Base-by-base conservation (phyloP, 495 filamentous ascomycete genomes). In the Viridothelium virens region DNA sequence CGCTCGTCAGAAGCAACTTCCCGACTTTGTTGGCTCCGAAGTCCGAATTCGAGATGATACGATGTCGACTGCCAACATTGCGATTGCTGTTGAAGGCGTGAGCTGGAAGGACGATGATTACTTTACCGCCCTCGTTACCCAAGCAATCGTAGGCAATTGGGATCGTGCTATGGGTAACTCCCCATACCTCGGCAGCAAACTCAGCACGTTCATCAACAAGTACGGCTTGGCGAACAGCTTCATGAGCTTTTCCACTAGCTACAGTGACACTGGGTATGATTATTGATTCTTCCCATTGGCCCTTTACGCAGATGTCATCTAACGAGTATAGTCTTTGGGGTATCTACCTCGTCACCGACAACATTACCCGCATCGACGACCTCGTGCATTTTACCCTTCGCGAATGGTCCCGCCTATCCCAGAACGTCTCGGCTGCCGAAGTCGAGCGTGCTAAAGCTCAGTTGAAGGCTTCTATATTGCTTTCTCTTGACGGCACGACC, bases 231-330 rank as follows among this genome's bases (percentile, higher is more conserved):
- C 93, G 74, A 99, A 94, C 81, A 96, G 91, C 84, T 97, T 96
- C 86, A 99, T 99, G 94, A 93, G 89, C 85, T 99, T 99, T 82
- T 96, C 91, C 72, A 99, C 94, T 59, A 96, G 91, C 82, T 99
- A 99, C 81, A 96, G 91, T 76, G 94, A 99, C 80, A 97, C 94
- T 76, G 94, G 92, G 92, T 96, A 85, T 81, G 85, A 0, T 25
- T 25, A 25, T 25, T 25, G 25, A 25, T 25, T 71, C 31, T 36
- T 59, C 18, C 1, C 31, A 7, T 36, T 7, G 53, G 1, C 10
- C 18, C 53, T n/a, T 59, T 0, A 0, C 53, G 7, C 6, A n/a
- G 31, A 34, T 3, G 4, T 11, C 0, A 53, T 59, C 18, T 11
- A 34, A 34, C 7, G 11, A 14, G 1, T 2, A 36, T 63, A 96